Conservation (phyloP, 768 basidiomycete genomes). For the Dendrothele bispora region DNA sequence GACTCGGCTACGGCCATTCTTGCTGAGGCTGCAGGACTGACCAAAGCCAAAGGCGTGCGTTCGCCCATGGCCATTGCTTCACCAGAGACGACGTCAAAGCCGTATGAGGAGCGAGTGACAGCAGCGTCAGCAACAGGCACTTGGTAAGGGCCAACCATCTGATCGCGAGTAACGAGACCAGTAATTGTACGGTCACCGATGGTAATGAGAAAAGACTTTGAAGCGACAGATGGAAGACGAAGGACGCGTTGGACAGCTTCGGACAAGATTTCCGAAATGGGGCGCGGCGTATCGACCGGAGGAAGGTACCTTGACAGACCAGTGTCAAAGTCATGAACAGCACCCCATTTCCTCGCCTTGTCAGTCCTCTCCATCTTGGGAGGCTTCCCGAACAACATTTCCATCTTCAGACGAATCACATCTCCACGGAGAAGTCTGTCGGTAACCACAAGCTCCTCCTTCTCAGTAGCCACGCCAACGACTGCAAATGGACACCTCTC, state of each 20-base stretch:
- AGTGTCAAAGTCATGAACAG: conserved; percentile 63
- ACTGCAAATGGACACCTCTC: conserved; percentile 94
- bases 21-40: conserved; percentile 87
- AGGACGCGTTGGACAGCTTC: conserved; percentile 81
- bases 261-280: conserved; percentile 49
- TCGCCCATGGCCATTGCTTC: conserved; percentile 99
- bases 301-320: conserved; percentile 69
- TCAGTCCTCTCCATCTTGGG: conserved; percentile 87
- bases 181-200: conserved; percentile 96
- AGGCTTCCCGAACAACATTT: conserved; percentile 93
- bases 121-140: conserved; percentile 97
- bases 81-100: conserved; percentile 79
- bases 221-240: conserved; percentile 88
- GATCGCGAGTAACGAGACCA: conserved; percentile 92
- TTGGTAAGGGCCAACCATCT: conserved; percentile 99
- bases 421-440: conserved; percentile 78
- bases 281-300: conserved; percentile 19
- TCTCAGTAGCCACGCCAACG: conserved; percentile 83
- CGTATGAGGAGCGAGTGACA: conserved; percentile 92
- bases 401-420: conserved; percentile 90
- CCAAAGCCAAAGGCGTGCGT: conserved; percentile 88
- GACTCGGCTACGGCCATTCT: conserved; percentile 96
- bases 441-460: conserved; percentile 84
- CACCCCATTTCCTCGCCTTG: conserved; percentile 36
- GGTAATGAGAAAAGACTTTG: conserved; percentile 97